A percentile compares a stretch with the other conserved stretches of the same genome.
Evolutionary conservation across 2,329 filamentous ascomycete genomes (phyloP).

Genomic region (Coniochaeta ligniaria): DNA sequence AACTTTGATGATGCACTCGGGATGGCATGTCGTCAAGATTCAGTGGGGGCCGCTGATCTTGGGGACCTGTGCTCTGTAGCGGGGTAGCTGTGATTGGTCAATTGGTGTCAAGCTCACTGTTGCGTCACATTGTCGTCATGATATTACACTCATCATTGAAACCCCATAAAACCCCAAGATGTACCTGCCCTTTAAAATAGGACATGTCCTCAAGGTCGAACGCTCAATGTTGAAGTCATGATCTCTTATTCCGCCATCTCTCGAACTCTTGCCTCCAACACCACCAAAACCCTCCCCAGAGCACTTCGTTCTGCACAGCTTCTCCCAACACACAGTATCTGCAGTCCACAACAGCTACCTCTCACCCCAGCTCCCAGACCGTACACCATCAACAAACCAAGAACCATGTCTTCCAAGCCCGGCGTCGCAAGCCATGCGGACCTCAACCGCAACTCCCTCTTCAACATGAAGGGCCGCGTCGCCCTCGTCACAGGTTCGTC

Average conservation of each 20-base stretch:
- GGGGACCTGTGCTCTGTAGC: too few relatives aligned
- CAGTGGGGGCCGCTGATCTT: too few relatives aligned
- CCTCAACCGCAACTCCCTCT: constrained; percentile 38
- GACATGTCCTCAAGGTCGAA: neutral
- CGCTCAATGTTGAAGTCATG: constrained; percentile 1
- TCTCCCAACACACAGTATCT: neutral
- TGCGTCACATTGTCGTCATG: neutral
- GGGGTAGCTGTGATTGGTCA: neutral
- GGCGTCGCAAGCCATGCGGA: constrained; percentile 18
- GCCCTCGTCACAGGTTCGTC: constrained; percentile 32
- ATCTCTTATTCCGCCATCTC: neutral
- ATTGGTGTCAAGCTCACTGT: neutral
- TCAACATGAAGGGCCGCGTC: constrained; percentile 32
- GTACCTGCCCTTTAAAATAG: neutral
- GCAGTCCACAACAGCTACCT: neutral
- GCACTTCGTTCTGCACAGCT: neutral
- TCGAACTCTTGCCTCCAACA: neutral
- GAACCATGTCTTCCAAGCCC: constrained; percentile 19
- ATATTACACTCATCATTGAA: neutral
- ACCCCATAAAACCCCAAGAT: neutral
- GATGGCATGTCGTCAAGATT: neutral
- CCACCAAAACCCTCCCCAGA: neutral
- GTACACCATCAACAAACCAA: neutral
- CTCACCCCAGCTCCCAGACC: neutral
- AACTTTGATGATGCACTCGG: too few relatives aligned